phyloP scores from a whole-genome alignment of 768 basidiomycete genomes.

The Kondoa malvinella region DNA sequence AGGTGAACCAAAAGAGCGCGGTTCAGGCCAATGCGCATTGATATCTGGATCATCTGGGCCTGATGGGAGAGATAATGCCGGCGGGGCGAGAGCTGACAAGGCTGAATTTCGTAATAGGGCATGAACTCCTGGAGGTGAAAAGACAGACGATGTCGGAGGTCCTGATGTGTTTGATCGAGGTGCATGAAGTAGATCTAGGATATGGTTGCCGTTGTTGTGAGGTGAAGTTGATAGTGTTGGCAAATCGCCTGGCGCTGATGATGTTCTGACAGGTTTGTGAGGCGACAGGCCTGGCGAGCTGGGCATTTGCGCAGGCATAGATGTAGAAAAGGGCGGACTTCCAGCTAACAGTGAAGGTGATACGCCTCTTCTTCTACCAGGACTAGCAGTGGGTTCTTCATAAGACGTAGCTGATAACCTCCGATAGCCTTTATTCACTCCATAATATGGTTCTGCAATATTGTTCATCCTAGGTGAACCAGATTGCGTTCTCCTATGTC shows the following conservation, averaged over 20 bases:
- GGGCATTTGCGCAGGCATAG: not conserved
- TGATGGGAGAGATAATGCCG: not conserved
- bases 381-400: not conserved
- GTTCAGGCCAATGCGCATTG: constrained; percentile 3
- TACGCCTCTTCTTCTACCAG: not conserved
- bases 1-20: not conserved
- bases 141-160: not conserved
- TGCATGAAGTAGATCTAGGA: constrained; percentile 1
- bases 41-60: constrained; percentile 1
- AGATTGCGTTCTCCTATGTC: not conserved
- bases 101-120: not conserved
- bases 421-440: not conserved
- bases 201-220: not conserved
- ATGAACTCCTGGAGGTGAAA: not conserved
- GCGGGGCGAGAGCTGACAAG: not conserved
- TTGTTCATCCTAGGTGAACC: not conserved
- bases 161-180: not conserved
- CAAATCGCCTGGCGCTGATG: not conserved
- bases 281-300: not conserved
- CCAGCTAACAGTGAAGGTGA: not conserved
- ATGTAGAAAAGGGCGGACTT: not conserved
- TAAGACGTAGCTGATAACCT: not conserved
- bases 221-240: not conserved
- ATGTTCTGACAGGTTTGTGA: not conserved
- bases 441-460: not conserved